Base-by-base conservation (phyloP, 2,329 filamentous ascomycete species). In the Grosmannia serpens region DNA sequence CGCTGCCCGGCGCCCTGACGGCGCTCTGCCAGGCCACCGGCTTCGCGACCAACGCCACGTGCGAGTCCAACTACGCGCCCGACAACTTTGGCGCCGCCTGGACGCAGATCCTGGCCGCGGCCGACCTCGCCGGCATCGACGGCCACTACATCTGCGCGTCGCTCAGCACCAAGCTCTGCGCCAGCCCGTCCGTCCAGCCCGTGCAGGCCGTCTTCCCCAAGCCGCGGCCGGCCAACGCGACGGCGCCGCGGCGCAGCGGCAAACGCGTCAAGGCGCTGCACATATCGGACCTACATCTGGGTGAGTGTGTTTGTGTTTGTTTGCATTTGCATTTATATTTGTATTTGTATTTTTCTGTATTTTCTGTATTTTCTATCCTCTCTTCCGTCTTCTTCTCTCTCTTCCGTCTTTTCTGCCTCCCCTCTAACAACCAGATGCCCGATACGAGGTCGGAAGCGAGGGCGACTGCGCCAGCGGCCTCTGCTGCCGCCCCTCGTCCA, bases 221-320 rank as follows among this genome's bases (percentile, higher is more conserved):
- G 64, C 75, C 78, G 2, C 82, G 78, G 64, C 80, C 80, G 1
- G 67, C 62, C 4, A 73, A 78, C 62, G 65, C 70, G 5, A 71
- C 64, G 8, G 68, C 67, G 2, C 79, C 77, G 0, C 70, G 70
- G 57, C 65, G 78, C 20, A 82, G 75, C 62, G 81, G 80, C 5
- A 70, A 80, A 62, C 71, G 74, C 7, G 76, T 83, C 62, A 75
- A 78, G 62, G 71, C 85, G 5, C 78, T 83, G 27, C 82, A 85
- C 64, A 79, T 80, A 66, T 82, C 78, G 15, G 82, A 85, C 62
- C 80, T 82, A 49, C 82, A 84, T 59, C 70, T 84, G 1, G 29
- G 29, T 31, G 29, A 31, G 29, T 31, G 29, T 10, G 4, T 31
- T 10, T 31, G 5, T 31, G 5, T 31, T 31, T 10, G n/a, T n/a